These are phyloP conservation scores for Aspergillus heteromorphus DNA, from an alignment of 495 filamentous ascomycete genomes.

Conservation along the genomic window DNA sequence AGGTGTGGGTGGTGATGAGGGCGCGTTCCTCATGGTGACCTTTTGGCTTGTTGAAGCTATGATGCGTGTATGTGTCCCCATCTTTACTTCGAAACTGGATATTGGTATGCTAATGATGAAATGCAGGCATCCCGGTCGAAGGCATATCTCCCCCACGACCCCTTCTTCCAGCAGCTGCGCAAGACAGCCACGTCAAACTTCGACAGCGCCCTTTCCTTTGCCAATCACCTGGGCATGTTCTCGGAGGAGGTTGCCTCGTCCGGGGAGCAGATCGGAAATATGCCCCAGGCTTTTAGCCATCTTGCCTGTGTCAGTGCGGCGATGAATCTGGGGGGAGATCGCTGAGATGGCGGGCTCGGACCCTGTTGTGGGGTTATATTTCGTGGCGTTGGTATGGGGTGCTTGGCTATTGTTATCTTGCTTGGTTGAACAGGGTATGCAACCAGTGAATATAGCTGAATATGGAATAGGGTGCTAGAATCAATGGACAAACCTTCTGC, in stretches of 20 bases:
- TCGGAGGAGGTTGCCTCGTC: conserved; percentile 66
- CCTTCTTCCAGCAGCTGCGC: conserved; percentile 56
- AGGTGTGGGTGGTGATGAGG: conserved; percentile 70
- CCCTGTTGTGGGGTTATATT: no score
- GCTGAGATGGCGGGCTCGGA: no score
- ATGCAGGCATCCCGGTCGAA: neutral
- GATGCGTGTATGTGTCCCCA: conserved; percentile 46
- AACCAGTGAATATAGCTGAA: no score
- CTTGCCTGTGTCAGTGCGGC: conserved; percentile 66
- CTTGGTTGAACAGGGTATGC: no score
- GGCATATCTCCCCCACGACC: neutral
- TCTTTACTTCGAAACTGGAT: neutral
- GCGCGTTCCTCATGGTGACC: conserved; percentile 74
- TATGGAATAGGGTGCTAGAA: no score
- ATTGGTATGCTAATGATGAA: neutral
- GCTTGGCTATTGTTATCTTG: no score
- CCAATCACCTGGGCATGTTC: conserved; percentile 70
- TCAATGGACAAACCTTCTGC: no score
- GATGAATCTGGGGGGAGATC: conserved; percentile 55
- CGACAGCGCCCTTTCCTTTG: conserved; percentile 67
- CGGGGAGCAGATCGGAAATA: conserved; percentile 70
- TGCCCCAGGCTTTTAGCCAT: conserved; percentile 70
- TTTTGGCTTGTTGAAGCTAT: conserved; percentile 76
- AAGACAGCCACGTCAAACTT: conserved; percentile 60
- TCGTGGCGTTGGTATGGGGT: no score